Base-by-base conservation (phyloP, 129 eudicot genomes). In the Escallonia herrerae region DNA sequence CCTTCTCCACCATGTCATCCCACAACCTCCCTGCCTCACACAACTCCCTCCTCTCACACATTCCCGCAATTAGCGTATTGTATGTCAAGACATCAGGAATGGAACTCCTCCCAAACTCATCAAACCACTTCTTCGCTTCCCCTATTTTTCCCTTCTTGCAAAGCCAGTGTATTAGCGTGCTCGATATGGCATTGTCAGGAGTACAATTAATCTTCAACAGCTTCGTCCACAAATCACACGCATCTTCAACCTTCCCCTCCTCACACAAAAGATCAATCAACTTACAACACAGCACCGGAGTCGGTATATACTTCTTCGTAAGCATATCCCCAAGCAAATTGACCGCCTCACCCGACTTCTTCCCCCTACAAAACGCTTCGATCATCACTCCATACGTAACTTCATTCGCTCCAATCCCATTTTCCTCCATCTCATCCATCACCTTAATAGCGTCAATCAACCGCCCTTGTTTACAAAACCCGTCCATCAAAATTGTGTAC, bases 1-100 rank as follows among this genome's bases (percentile, higher is more conserved):
- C 83, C 76, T 86, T 85, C 40, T 77, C 91, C 80, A 84, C 89
- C 97, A 91, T 91, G 48, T 91, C 96, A 81, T 91, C 97, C 97
- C 95, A 87, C 58, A 91, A 73, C 70, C 95, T 85, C 65, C 90
- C 95, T 7, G 95, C 97, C 74, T 87, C 96, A 68, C 80, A 76
- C 80, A 91, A 58, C 87, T 91, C 91, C 37, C 96, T 96, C 67
- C 53, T 69, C 70, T 91, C 96, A 58, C 95, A 87, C 97, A 91
- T 82, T 14, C 95, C 95, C 0, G 83, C 91, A 73, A 91, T 87
- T 57, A 91, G 78, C 5, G 76, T 79, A 67, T 87, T 91, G 73
- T 87, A 87, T 0, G 96, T 91, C 80, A 91, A 70, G 37, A 85
- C 68, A 63, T 91, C 85, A 7, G 97, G 97, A 60, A 81, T 55